Evolutionary conservation across 129 eudicot species (phyloP).

Genomic region (Sambucus nigra): DNA sequence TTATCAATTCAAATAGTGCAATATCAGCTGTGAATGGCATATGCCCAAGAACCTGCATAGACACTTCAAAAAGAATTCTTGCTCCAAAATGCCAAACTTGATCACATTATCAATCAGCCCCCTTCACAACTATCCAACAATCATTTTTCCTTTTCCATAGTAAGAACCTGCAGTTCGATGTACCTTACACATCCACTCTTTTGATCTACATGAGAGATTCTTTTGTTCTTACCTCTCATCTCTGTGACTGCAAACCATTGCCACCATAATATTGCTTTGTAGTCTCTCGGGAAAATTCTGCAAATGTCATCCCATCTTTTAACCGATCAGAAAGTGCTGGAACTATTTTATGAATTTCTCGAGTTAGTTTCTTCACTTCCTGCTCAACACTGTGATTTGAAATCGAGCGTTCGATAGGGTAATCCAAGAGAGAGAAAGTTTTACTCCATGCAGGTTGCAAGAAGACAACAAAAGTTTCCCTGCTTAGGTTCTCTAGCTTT

Average conservation of each 20-base stretch:
- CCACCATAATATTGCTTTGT: conserved; percentile 79
- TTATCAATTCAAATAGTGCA: no score
- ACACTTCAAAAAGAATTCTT: no score
- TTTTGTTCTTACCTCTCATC: conserved; percentile 10
- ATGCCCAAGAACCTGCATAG: no score
- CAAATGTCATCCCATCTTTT: conserved; percentile 86
- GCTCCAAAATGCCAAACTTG: no score
- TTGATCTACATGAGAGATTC: no score
- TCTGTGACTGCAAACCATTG: conserved; percentile 66
- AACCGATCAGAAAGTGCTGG: conserved; percentile 73
- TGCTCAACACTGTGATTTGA: conserved; percentile 13
- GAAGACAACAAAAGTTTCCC: conserved; percentile 92
- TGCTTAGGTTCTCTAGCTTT: conserved; percentile 42
- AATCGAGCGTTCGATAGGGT: conserved; percentile 22
- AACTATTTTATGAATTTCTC: conserved; percentile 33
- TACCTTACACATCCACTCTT: no score
- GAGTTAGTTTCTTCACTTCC: conserved; percentile 14
- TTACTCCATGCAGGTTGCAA: conserved; percentile 90
- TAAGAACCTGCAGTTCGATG: no score
- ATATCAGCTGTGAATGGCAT: no score
- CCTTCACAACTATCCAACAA: no score
- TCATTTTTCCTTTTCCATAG: no score
- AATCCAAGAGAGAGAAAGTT: conserved; percentile 41
- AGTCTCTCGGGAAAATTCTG: conserved; percentile 77
- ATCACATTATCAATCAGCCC: no score